These are phyloP conservation scores for Cordyceps militaris DNA, from an alignment of 2,329 filamentous ascomycete genomes.

Conservation along the genomic window DNA sequence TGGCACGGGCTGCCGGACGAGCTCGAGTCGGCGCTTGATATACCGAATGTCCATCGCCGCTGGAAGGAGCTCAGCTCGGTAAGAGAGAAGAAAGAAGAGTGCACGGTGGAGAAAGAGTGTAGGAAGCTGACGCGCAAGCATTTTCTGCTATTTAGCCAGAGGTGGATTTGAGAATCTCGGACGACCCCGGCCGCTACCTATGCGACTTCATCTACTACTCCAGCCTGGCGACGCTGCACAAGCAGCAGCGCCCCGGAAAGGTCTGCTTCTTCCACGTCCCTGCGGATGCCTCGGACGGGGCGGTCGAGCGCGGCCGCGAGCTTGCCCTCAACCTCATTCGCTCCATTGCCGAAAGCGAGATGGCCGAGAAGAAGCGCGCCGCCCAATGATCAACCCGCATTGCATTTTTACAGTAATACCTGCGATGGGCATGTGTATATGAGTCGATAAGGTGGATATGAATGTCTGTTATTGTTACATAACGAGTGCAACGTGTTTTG, in stretches of 20 bases:
- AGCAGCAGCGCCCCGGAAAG: conserved; percentile 37
- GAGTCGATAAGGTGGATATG: background rate
- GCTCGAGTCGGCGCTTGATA: conserved; percentile 49
- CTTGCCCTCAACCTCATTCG: conserved; percentile 48
- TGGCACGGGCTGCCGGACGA: conserved; percentile 50
- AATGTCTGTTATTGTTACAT: background rate
- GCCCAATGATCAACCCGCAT: background rate
- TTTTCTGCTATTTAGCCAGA: no score
- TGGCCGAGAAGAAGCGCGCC: conserved; percentile 17
- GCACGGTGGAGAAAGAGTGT: background rate
- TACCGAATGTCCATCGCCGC: conserved; percentile 47
- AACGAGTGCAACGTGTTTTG: no score
- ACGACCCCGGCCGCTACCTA: conserved; percentile 65
- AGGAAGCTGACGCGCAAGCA: no score
- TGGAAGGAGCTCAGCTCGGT: conserved; percentile 50
- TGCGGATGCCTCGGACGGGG: conserved; percentile 43
- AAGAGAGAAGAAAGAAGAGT: conserved; percentile 18
- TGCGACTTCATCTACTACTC: conserved; percentile 76
- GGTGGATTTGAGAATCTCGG: conserved; percentile 50
- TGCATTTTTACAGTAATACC: background rate
- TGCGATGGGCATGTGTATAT: background rate
- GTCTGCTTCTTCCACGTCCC: conserved; percentile 71
- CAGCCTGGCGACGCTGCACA: conserved; percentile 52
- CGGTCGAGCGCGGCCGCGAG: conserved; percentile 42
- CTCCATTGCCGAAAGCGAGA: conserved; percentile 48